These are phyloP conservation scores for Plenodomus biglobosus DNA, from an alignment of 2,329 filamentous ascomycete species.

Conservation along the genomic window DNA sequence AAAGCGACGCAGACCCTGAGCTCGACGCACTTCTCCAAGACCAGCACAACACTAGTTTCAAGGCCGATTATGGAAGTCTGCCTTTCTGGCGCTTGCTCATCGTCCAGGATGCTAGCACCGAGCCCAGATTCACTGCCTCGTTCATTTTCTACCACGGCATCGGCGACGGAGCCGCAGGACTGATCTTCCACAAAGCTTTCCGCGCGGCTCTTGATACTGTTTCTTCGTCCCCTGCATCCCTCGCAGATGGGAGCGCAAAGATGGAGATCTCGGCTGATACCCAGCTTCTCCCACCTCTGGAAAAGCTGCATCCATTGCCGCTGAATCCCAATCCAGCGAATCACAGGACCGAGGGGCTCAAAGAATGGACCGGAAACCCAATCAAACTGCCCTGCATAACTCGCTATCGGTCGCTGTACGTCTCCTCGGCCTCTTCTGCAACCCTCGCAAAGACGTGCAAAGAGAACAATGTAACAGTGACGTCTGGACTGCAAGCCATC, in stretches of 20 bases:
- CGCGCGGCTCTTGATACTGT: conserved; percentile 33
- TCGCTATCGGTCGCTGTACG: conserved; percentile 29
- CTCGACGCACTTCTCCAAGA: conserved; percentile 44
- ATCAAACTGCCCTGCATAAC: conserved; percentile 24
- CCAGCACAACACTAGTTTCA: conserved; percentile 47
- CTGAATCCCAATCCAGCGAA: conserved; percentile 19
- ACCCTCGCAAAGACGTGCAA: conserved; percentile 38
- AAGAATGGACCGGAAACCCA: conserved; percentile 27
- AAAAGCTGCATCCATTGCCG: conserved; percentile 42
- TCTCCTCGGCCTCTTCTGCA: conserved; percentile 31
- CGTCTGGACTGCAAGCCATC: conserved; percentile 40
- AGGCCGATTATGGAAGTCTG: conserved; percentile 19
- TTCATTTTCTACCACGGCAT: conserved; percentile 52
- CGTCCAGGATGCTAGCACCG: conserved; percentile 16
- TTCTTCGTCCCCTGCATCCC: conserved; percentile 7
- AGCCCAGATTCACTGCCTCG: conserved; percentile 42
- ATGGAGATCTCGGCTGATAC: not conserved
- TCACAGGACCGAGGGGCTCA: not conserved
- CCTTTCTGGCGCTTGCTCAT: conserved; percentile 50
- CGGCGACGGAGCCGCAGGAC: conserved; percentile 48
- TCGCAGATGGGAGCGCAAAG: conserved; percentile 3
- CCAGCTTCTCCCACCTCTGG: conserved; percentile 44
- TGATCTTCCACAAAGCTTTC: conserved; percentile 49
- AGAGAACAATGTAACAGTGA: conserved; percentile 41
- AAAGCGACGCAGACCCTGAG: conserved; percentile 17